Percentiles rank a stretch among this genome's conserved stretches.
phyloP scores from a whole-genome alignment of 495 filamentous ascomycete genomes.

The Daldinia loculata region DNA sequence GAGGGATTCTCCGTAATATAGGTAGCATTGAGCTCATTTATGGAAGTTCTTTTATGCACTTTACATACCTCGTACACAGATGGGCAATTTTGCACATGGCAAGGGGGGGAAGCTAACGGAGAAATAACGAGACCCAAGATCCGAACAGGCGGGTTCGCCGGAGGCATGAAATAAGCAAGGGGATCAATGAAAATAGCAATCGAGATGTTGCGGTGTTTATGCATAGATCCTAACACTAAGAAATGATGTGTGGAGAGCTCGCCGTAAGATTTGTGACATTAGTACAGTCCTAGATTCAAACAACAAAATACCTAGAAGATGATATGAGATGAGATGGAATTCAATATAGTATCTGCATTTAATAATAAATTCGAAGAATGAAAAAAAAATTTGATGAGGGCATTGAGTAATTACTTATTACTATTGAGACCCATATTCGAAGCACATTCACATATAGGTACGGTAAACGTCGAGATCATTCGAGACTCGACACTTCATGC shows the following conservation, averaged over 20 bases:
- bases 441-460: not conserved
- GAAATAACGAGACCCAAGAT: conserved; percentile 40
- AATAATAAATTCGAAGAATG: not conserved
- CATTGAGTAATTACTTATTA: not conserved
- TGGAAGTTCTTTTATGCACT: not conserved
- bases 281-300: not conserved
- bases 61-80: conserved; percentile 15
- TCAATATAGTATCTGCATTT: not conserved
- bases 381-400: not conserved
- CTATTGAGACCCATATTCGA: not conserved
- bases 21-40: conserved; percentile 18
- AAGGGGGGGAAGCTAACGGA: conserved; percentile 27
- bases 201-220: conserved; percentile 33
- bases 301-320: not conserved
- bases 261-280: not conserved
- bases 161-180: conserved; percentile 24
- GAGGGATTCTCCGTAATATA: conserved; percentile 12
- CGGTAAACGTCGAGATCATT: conserved; percentile 1
- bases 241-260: conserved; percentile 22
- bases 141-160: conserved; percentile 41
- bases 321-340: not conserved
- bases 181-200: conserved; percentile 31
- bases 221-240: conserved; percentile 18
- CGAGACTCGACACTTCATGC: conserved; percentile 25
- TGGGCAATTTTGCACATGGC: conserved; percentile 14